Conservation (phyloP, 495 filamentous ascomycete genomes). For the Neohortaea acidophila region DNA sequence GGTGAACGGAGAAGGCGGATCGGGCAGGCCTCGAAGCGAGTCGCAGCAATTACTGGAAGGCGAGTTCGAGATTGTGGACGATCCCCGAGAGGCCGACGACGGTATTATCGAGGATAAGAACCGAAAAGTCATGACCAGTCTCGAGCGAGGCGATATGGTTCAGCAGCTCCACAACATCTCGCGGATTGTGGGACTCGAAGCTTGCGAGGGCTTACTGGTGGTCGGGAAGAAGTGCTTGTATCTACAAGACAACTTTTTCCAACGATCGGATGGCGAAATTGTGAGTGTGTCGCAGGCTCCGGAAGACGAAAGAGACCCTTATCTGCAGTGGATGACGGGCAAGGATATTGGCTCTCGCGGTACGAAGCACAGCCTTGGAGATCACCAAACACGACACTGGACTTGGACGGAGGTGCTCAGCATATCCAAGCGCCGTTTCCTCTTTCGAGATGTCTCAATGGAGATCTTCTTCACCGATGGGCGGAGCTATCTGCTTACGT, state of each 20-base stretch:
- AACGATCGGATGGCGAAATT: conserved; percentile 85
- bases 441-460: conserved; percentile 88
- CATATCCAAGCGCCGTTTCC: conserved; percentile 88
- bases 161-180: conserved; percentile 91
- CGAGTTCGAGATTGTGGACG: conserved; percentile 88
- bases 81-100: conserved; percentile 66
- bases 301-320: conserved; percentile 80
- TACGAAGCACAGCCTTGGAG: conserved; percentile 34
- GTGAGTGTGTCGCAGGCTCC: conserved; percentile 92
- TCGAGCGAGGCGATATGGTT: conserved; percentile 84
- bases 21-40: conserved; percentile 14
- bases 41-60: conserved; percentile 43
- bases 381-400: conserved; percentile 80
- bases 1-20: background rate
- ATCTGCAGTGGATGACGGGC: conserved; percentile 82
- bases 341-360: conserved; percentile 44
- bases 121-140: conserved; percentile 84
- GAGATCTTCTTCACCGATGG: conserved; percentile 96
- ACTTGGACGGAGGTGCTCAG: conserved; percentile 87
- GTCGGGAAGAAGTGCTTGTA: conserved; percentile 88
- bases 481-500: conserved; percentile 80
- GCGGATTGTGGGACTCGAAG: conserved; percentile 81
- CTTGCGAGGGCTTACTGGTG: conserved; percentile 79
- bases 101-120: conserved; percentile 85
- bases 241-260: conserved; percentile 88